Conservation (phyloP, 1,284 basidiomycete species). For the Ganoderma leucocontextum region DNA sequence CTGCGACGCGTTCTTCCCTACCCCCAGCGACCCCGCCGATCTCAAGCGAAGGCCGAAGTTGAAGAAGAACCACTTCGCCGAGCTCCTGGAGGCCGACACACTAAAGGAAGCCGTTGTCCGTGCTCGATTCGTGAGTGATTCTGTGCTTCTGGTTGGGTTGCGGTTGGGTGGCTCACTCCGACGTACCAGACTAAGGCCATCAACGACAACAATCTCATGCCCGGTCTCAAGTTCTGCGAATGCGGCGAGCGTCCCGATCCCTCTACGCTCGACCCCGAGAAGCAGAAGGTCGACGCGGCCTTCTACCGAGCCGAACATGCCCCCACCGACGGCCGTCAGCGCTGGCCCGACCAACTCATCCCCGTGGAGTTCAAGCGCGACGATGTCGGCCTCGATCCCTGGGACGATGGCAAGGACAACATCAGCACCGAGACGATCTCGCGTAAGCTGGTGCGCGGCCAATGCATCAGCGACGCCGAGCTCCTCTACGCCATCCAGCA, state of each 20-base stretch:
- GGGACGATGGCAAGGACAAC: constrained; percentile 9
- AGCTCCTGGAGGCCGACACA: neutral
- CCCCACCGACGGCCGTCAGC: constrained; percentile 4
- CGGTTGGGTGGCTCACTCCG: neutral
- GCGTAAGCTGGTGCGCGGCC: neutral
- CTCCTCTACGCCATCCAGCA: constrained; percentile 12
- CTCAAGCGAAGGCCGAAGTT: neutral
- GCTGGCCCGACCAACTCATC: constrained; percentile 12
- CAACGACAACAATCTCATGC: neutral
- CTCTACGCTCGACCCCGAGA: neutral
- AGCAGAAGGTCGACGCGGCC: constrained; percentile 14
- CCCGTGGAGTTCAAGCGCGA: constrained; percentile 18
- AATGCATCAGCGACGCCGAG: constrained; percentile 15
- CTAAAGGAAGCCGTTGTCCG: neutral
- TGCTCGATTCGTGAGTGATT: neutral
- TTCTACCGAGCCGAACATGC: neutral
- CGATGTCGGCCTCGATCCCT: constrained; percentile 2
- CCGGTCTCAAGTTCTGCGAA: neutral
- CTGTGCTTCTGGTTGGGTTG: neutral
- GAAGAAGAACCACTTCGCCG: neutral
- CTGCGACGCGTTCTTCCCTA: neutral
- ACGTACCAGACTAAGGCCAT: neutral
- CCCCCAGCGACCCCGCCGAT: neutral
- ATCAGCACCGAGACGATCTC: neutral
- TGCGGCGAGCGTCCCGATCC: neutral